Evolutionary conservation across 1,284 basidiomycete species (phyloP).

Genomic region (Cryptococcus sp.): DNA sequence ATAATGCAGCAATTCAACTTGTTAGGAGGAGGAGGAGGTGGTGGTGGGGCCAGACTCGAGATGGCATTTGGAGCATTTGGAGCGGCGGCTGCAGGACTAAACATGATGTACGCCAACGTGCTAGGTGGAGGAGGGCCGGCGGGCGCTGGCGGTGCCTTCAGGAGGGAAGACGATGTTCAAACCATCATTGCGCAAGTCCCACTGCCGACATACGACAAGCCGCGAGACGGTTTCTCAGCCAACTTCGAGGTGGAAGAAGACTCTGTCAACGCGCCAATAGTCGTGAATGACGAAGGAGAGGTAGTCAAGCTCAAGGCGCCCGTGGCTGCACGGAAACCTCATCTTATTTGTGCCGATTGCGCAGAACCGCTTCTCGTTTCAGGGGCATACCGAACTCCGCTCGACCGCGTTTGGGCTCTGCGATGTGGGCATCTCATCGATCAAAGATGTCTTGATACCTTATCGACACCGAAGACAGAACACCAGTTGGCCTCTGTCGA

Average conservation of each 20-base stretch:
- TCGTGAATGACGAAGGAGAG: constrained; percentile 33
- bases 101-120: background rate
- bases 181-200: constrained; percentile 26
- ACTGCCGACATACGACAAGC: constrained; percentile 7
- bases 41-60: background rate
- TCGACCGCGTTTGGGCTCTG: constrained; percentile 46
- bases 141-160: constrained; percentile 3
- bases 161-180: constrained; percentile 21
- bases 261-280: constrained; percentile 19
- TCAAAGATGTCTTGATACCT: constrained; percentile 40
- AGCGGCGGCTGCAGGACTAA: background rate
- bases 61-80: background rate
- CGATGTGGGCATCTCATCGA: constrained; percentile 53
- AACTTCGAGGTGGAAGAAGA: constrained; percentile 34
- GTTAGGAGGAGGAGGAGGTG: constrained; percentile 4
- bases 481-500: constrained; percentile 13
- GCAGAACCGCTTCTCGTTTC: constrained; percentile 39
- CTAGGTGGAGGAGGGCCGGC: constrained; percentile 5
- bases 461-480: constrained; percentile 21
- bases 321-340: constrained; percentile 15
- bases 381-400: constrained; percentile 28
- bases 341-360: constrained; percentile 46
- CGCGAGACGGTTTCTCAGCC: constrained; percentile 21
- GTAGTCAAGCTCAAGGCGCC: constrained; percentile 17
- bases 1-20: background rate